Conservation (phyloP, 345 rosid species). For the Mangifera indica region DNA sequence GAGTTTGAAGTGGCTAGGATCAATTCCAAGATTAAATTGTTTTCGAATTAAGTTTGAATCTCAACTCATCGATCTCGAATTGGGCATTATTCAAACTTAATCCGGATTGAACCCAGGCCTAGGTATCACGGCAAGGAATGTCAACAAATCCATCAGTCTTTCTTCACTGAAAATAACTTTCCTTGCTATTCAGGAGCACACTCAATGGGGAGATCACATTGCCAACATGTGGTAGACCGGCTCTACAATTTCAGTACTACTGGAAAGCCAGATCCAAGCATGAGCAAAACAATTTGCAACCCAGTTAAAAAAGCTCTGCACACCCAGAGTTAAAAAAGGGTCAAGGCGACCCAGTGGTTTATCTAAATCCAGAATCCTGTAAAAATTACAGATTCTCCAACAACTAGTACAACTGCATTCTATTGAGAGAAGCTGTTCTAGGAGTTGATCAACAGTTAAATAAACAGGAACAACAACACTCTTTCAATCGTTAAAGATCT, state of each 20-base stretch:
- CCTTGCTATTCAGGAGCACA: conserved; percentile 46
- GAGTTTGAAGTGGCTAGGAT: too few relatives aligned
- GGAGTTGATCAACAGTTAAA: conserved; percentile 70
- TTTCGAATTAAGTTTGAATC: too few relatives aligned
- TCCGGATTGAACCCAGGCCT: too few relatives aligned
- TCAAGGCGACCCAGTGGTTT: conserved; percentile 51
- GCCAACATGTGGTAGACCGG: conserved; percentile 47
- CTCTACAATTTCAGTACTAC: conserved; percentile 55
- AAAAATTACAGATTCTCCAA: conserved; percentile 43
- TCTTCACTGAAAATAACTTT: too few relatives aligned
- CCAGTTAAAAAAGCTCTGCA: conserved; percentile 43
- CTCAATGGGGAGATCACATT: conserved; percentile 52
- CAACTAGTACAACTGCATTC: conserved; percentile 50
- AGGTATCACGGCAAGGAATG: too few relatives aligned
- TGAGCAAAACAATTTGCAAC: conserved; percentile 38
- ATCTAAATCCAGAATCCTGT: conserved; percentile 58
- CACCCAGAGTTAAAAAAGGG: conserved; percentile 42
- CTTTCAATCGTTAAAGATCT: conserved; percentile 47
- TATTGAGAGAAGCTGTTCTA: conserved; percentile 45
- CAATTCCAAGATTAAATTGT: too few relatives aligned
- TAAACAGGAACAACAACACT: conserved; percentile 36
- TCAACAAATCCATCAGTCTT: too few relatives aligned
- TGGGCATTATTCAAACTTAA: not conserved
- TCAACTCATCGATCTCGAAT: too few relatives aligned
- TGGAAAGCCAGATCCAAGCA: conserved; percentile 44